Conservation (phyloP, 108 stramenopile genomes). For the Nitzschia sp. region DNA sequence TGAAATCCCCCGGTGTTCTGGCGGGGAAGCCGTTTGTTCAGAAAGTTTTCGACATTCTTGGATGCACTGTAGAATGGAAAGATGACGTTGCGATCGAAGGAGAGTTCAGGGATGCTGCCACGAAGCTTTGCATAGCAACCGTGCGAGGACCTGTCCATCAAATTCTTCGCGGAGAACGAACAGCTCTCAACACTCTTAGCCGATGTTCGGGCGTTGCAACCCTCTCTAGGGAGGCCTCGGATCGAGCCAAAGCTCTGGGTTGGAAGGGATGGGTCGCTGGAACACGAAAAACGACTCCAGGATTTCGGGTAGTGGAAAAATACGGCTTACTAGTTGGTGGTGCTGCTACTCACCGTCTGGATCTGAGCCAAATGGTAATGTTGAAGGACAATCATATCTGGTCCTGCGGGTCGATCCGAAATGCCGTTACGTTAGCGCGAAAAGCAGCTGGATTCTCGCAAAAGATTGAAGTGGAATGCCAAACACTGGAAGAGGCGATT, state of each 20-base stretch:
- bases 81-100: conserved; percentile 74
- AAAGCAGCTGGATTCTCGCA: conserved; percentile 92
- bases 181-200: conserved; percentile 92
- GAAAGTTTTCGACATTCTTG: conserved; percentile 82
- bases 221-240: conserved; percentile 29
- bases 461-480: conserved; percentile 99
- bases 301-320: conserved; percentile 98
- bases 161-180: conserved; percentile 94
- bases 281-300: conserved; percentile 98
- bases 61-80: conserved; percentile 82
- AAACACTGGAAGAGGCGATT: conserved; percentile 84
- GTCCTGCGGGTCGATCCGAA: conserved; percentile 86
- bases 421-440: conserved; percentile 86
- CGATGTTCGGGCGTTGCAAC: conserved; percentile 98
- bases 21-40: conserved; percentile 95
- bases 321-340: conserved; percentile 98
- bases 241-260: conserved; percentile 42
- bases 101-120: conserved; percentile 26
- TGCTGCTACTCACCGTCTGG: conserved; percentile 92
- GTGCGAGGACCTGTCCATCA: conserved; percentile 89
- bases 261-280: conserved; percentile 97
- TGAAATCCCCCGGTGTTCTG: conserved; percentile 90
- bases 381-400: conserved; percentile 98
- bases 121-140: conserved; percentile 84
- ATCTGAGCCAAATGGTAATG: conserved; percentile 99